Conservation (phyloP, 306 rosid genomes). For the Cicer yamashitae region DNA sequence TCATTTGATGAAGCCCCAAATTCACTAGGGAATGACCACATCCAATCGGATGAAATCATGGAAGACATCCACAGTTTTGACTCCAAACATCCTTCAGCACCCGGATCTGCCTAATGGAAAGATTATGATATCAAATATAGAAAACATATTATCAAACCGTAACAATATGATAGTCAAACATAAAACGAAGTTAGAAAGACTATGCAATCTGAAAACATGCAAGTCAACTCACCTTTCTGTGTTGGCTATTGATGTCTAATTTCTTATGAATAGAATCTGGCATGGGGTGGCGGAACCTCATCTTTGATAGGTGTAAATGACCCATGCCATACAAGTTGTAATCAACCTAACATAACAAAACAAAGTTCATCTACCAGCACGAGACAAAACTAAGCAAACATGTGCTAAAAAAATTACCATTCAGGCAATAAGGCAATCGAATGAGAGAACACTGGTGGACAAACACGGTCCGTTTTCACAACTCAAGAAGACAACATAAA, state of each 20-base stretch:
- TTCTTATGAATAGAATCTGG: constrained; percentile 58
- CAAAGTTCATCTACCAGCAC: constrained; percentile 27
- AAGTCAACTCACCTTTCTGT: constrained; percentile 50
- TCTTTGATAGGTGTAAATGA: constrained; percentile 74
- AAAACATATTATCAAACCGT: constrained; percentile 16
- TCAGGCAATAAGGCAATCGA: constrained; percentile 22
- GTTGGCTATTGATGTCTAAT: constrained; percentile 45
- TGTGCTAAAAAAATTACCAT: constrained; percentile 9
- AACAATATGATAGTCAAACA: constrained; percentile 25
- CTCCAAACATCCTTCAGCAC: constrained; percentile 50
- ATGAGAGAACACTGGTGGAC: constrained; percentile 21
- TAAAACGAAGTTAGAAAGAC: constrained; percentile 35
- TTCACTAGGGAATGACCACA: constrained; percentile 59
- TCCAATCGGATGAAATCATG: constrained; percentile 68
- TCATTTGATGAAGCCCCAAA: constrained; percentile 50
- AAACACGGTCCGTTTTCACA: constrained; percentile 30
- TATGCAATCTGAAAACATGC: constrained; percentile 49
- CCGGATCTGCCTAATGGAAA: constrained; percentile 67
- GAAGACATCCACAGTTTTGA: constrained; percentile 70
- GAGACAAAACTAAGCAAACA: constrained; percentile 30
- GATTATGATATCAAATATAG: constrained; percentile 43
- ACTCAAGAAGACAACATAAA: constrained; percentile 14
- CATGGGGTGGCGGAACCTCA: constrained; percentile 80
- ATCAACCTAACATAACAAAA: constrained; percentile 52
- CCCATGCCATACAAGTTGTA: constrained; percentile 90